Base-by-base conservation (phyloP, 2,329 filamentous ascomycete species). In the Alternaria atra region DNA sequence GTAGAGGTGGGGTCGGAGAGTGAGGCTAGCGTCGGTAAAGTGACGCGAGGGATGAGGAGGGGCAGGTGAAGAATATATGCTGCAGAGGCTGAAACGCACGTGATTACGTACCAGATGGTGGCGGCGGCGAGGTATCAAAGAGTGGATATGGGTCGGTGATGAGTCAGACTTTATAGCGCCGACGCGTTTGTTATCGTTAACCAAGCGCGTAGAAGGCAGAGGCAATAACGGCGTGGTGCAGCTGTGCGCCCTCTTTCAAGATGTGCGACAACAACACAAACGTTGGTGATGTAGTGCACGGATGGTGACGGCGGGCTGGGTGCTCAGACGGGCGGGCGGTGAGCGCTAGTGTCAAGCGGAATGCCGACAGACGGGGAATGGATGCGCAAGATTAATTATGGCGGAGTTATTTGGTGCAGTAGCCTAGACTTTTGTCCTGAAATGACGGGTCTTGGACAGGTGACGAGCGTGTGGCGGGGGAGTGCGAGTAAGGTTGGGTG, bases 81-180 rank as follows among this genome's bases (percentile, higher is more conserved):
- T 52, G 60, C 65, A 60, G 66, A 70, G 64, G 72, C 71, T 73
- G 73, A 74, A 72, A 74, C 69, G 58, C 74, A 77, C 71, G 75
- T 76, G 75, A 77, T 42, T 58, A 61, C 69, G 71, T 74, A 75
- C 72, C 65, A 55, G 44, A 35, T 25, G 65, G 69, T 63, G 72
- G 73, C 69, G 71, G 69, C 69, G 69, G 68, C 65, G 67, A 66
- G 61, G 44, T 61, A 40, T 61, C 55, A 58, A 61, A 66, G 68
- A 58, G 57, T 40, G 37, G 55, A 23, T 29, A 44, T 62, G 58
- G 58, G 58, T 27, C 55, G 64, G 56, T 35, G 68, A 68, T 76
- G 73, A 76, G 68, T 75, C 73, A 74, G 67, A 64, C 53, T 37
- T 51, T 56, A 23, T 29, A 63, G 65, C 56, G 65, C 56, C 70